A percentile compares a stretch with the other conserved stretches of the same genome.
These are phyloP conservation scores for Paramyrothecium sp. DNA, from an alignment of 2,329 filamentous ascomycete genomes.

Conservation along the genomic window DNA sequence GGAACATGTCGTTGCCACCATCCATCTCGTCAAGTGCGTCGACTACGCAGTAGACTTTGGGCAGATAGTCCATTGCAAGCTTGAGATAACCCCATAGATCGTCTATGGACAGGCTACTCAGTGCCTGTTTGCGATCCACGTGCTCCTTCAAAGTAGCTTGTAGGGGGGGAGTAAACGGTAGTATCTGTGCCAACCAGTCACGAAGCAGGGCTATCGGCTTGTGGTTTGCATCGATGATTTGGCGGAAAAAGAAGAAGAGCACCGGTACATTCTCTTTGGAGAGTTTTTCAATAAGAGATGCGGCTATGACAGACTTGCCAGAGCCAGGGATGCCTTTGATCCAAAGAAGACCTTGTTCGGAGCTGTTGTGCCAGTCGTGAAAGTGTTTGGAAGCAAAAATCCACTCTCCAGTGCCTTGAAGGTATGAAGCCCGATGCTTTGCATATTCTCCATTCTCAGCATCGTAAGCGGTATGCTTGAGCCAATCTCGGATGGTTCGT, in stretches of 20 bases:
- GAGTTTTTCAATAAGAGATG: constrained; percentile 19
- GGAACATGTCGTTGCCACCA: constrained; percentile 25
- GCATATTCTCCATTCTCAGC: constrained; percentile 21
- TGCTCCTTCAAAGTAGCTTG: constrained; percentile 18
- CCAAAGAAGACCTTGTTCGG: constrained; percentile 20
- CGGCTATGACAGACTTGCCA: constrained; percentile 34
- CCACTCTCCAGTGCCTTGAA: constrained; percentile 17
- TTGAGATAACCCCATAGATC: constrained; percentile 28
- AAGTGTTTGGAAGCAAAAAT: constrained; percentile 11
- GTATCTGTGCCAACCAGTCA: constrained; percentile 33
- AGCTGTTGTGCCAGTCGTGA: constrained; percentile 10
- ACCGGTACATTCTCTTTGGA: constrained; percentile 16
- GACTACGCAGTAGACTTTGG: constrained; percentile 33
- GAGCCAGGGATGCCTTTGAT: constrained; percentile 36
- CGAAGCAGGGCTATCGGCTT: constrained; percentile 23
- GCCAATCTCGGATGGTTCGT: constrained; percentile 22
- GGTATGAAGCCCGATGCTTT: constrained; percentile 19
- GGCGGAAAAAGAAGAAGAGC: constrained; percentile 37
- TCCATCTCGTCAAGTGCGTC: constrained; percentile 49
- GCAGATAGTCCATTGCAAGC: constrained; percentile 16
- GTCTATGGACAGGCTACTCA: constrained; percentile 9
- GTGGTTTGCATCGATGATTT: constrained; percentile 34
- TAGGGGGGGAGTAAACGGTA: constrained; percentile 26
- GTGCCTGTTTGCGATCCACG: not conserved
- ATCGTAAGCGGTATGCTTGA: constrained; percentile 24